Evolutionary conservation across 2,329 filamentous ascomycete species (phyloP).

Genomic region (Verticillium nubilum): DNA sequence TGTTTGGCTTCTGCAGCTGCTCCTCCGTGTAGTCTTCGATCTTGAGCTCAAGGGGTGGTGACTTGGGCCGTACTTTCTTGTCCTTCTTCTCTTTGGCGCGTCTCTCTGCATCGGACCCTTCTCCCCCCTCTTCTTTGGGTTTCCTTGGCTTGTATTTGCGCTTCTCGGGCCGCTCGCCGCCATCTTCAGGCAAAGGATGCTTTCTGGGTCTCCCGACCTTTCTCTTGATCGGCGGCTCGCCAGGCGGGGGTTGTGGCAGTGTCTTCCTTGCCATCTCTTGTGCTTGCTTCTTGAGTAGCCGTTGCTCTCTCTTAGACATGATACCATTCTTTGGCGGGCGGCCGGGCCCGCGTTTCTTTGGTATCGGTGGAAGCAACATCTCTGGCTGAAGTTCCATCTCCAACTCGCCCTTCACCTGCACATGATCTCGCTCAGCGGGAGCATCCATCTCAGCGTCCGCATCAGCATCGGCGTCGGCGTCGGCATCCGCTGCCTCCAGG

Average conservation of each 20-base stretch:
- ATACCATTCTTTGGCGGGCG: constrained; percentile 77
- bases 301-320: constrained; percentile 73
- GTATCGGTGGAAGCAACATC: constrained; percentile 16
- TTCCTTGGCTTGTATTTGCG: constrained; percentile 62
- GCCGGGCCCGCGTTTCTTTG: constrained; percentile 71
- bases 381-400: constrained; percentile 9
- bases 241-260: constrained; percentile 37
- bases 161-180: constrained; percentile 51
- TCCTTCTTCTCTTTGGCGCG: constrained; percentile 53
- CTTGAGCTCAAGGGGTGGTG: constrained; percentile 51
- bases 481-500: constrained; percentile 19
- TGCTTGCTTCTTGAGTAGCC: constrained; percentile 55
- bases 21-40: constrained; percentile 52
- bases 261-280: constrained; percentile 48
- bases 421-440: constrained; percentile 18
- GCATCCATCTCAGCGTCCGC: constrained; percentile 17
- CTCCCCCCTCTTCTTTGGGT: constrained; percentile 48
- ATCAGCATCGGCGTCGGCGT: constrained; percentile 20
- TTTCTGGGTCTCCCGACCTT: constrained; percentile 63
- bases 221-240: constrained; percentile 51
- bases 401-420: constrained; percentile 13
- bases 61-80: constrained; percentile 54
- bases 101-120: constrained; percentile 51
- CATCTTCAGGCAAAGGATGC: constrained; percentile 54
- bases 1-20: constrained; percentile 55